phyloP scores from a whole-genome alignment of 2,329 filamentous ascomycete species.

The Amauroascus verrucosus region DNA sequence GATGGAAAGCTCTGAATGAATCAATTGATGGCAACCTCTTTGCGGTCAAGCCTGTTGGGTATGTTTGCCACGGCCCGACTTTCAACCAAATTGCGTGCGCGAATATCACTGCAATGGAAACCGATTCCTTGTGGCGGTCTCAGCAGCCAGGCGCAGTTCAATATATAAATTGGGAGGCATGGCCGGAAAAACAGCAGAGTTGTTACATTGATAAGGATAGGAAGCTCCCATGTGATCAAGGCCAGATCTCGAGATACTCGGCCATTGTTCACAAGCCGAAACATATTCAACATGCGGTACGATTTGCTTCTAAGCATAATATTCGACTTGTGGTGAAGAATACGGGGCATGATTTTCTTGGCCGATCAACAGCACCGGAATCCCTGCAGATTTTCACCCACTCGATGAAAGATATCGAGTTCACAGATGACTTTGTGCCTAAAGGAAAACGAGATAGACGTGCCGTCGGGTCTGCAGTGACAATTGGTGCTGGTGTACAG shows the following conservation, averaged over 20 bases:
- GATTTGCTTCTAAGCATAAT: conserved; percentile 21
- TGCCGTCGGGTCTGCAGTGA: conserved; percentile 43
- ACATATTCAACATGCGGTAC: conserved; percentile 30
- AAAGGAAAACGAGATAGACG: conserved; percentile 28
- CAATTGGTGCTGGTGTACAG: conserved; percentile 46
- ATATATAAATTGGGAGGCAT: conserved; percentile 34
- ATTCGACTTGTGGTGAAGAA: conserved; percentile 43
- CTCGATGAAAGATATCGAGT: conserved; percentile 22
- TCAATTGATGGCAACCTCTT: conserved; percentile 45
- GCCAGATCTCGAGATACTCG: conserved; percentile 31
- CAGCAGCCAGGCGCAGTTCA: conserved; percentile 30
- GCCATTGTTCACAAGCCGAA: conserved; percentile 24
- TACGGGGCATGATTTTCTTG: conserved; percentile 46
- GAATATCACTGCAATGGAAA: conserved; percentile 16
- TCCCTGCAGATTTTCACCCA: conserved; percentile 29
- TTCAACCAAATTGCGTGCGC: conserved; percentile 40
- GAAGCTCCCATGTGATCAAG: conserved; percentile 20
- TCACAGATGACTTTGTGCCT: conserved; percentile 31
- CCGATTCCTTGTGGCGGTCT: conserved; percentile 29
- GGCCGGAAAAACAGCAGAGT: conserved; percentile 27
- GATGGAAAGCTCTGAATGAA: conserved; percentile 45
- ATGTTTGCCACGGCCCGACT: conserved; percentile 43
- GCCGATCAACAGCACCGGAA: conserved; percentile 53
- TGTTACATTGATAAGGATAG: conserved; percentile 28
- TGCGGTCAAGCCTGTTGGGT: conserved; percentile 43